Evolutionary conservation across 768 basidiomycete genomes (phyloP).

Genomic region (Leccinum fibrillosum): DNA sequence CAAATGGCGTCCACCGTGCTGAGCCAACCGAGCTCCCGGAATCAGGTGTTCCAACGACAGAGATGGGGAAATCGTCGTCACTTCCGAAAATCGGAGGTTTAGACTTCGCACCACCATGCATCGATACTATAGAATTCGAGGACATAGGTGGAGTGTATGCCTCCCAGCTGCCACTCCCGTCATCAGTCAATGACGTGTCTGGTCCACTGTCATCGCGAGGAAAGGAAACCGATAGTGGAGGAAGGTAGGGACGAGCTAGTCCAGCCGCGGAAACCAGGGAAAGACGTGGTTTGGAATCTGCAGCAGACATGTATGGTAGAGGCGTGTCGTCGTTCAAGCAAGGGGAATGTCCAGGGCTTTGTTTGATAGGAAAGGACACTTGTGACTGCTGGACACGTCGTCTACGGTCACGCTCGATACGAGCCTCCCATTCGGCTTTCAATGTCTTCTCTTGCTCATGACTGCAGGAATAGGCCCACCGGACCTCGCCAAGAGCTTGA

Average conservation of each 20-base stretch:
- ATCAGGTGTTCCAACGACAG: conserved; percentile 20
- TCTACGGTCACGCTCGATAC: conserved; percentile 30
- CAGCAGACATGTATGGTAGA: conserved; percentile 10
- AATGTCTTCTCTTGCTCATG: conserved; percentile 69
- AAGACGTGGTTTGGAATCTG: conserved; percentile 19
- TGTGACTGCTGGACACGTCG: conserved; percentile 22
- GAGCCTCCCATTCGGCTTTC: conserved; percentile 44
- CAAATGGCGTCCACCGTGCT: conserved; percentile 31
- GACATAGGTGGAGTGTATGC: conserved; percentile 64
- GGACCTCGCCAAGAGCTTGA: conserved; percentile 74
- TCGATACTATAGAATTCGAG: conserved; percentile 45
- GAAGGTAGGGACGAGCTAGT: conserved; percentile 45
- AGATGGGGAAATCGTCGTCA: conserved; percentile 50
- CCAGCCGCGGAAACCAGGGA: conserved; percentile 33
- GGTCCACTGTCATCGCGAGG: conserved; percentile 51
- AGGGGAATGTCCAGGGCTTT: conserved; percentile 28
- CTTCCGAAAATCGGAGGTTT: conserved; percentile 44
- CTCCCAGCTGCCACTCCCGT: conserved; percentile 53
- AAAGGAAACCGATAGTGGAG: conserved; percentile 40
- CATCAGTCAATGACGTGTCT: conserved; percentile 47
- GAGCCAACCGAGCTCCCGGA: conserved; percentile 12
- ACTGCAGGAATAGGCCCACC: conserved; percentile 76
- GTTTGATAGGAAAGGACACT: conserved; percentile 21
- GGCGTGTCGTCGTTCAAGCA: conserved; percentile 21
- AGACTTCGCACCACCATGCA: conserved; percentile 35